Percentiles rank a stretch among this genome's conserved stretches.
Evolutionary conservation across 441 rosid genomes (phyloP).

Genomic region (Capsella rubella): DNA sequence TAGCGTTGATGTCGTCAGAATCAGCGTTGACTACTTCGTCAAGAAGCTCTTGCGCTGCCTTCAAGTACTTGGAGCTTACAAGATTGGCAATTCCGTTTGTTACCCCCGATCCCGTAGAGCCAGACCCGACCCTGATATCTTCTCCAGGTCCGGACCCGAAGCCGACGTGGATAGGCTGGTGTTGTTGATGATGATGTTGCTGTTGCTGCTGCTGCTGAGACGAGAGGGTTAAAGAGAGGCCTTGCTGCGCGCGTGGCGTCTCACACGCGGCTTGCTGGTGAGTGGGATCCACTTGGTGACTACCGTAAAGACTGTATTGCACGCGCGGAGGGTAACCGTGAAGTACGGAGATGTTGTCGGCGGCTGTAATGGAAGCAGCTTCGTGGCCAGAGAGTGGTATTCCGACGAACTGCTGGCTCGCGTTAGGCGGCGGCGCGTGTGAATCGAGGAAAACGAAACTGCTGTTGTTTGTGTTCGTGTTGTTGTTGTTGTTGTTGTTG

Average conservation of each 20-base stretch:
- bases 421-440: slow-evolving; percentile 56
- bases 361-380: slow-evolving; percentile 46
- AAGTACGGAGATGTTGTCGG: slow-evolving; percentile 62
- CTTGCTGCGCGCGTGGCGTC: slow-evolving; percentile 77
- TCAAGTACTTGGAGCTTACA: slow-evolving; percentile 91
- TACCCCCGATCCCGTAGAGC: slow-evolving; percentile 75
- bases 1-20: slow-evolving; percentile 50
- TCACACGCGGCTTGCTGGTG: slow-evolving; percentile 65
- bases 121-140: slow-evolving; percentile 63
- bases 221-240: slow-evolving; percentile 85
- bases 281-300: slow-evolving; percentile 60
- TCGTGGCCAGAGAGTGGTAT: slow-evolving; percentile 72
- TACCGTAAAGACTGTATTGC: slow-evolving; percentile 78
- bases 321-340: slow-evolving; percentile 77
- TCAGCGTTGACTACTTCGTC: slow-evolving; percentile 93
- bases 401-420: slow-evolving; percentile 80
- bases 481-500: slow-evolving; percentile 17
- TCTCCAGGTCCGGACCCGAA: slow-evolving; percentile 65
- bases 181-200: slow-evolving; percentile 61
- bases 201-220: slow-evolving; percentile 69
- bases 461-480: slow-evolving; percentile 45
- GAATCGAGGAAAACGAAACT: slow-evolving; percentile 73
- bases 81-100: slow-evolving; percentile 78
- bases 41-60: slow-evolving; percentile 90
- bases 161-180: slow-evolving; percentile 44